Conservation (phyloP, 2,329 filamentous ascomycete genomes). For the Chaetomiaceae sp. region DNA sequence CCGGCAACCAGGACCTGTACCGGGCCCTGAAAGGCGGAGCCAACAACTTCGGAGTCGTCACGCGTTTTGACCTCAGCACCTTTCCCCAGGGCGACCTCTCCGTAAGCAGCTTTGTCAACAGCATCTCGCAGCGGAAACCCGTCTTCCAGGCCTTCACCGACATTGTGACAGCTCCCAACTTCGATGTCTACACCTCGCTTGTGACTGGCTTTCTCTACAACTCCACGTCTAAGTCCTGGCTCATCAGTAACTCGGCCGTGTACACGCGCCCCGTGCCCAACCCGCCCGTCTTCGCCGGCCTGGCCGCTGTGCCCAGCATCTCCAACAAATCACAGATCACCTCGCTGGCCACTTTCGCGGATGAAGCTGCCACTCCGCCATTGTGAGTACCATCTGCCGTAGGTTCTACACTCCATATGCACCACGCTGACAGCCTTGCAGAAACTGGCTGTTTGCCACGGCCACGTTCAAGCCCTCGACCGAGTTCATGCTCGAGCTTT, state of each 20-base stretch:
- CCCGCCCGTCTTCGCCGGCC: neutral
- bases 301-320: slow-evolving; percentile 1
- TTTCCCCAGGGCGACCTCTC: slow-evolving; percentile 5
- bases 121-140: neutral
- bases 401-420: no score
- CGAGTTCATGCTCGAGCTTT: slow-evolving; percentile 4
- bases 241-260: slow-evolving; percentile 5
- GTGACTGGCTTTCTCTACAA: neutral
- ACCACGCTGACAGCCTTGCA: neutral
- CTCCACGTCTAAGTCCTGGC: slow-evolving; percentile 1
- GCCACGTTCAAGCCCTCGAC: slow-evolving; percentile 1
- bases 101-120: neutral
- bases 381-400: neutral
- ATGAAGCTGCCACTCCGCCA: slow-evolving; percentile 4
- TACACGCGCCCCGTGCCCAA: neutral
- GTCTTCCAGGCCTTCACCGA: slow-evolving; percentile 3
- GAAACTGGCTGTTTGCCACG: slow-evolving; percentile 3
- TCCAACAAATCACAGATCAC: slow-evolving; percentile 4
- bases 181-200: slow-evolving; percentile 1
- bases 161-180: neutral
- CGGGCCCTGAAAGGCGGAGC: slow-evolving; percentile 3
- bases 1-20: neutral
- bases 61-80: slow-evolving; percentile 1
- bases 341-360: neutral
- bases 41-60: slow-evolving; percentile 4